Conservation (phyloP, 2,329 filamentous ascomycete genomes). For the Aureobasidium sp. region DNA sequence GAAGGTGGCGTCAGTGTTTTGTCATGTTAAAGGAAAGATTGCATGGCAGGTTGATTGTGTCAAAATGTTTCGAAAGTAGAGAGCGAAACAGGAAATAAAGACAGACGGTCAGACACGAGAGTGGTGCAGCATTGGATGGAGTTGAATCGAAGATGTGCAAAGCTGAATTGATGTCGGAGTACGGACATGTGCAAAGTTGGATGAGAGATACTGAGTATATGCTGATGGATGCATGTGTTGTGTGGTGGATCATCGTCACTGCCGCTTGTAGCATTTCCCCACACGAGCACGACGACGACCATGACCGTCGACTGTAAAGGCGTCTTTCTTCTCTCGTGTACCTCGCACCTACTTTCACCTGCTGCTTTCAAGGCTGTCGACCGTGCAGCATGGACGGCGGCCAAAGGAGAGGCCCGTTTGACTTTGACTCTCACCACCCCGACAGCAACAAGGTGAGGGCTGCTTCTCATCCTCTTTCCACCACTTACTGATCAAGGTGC, state of each 20-base stretch:
- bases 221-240: neutral
- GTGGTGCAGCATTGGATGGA: neutral
- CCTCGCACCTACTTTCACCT: no score
- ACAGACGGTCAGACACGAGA: neutral
- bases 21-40: slow-evolving; percentile 31
- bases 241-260: no score
- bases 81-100: neutral
- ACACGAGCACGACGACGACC: no score
- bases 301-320: no score
- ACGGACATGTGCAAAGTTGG: no score
- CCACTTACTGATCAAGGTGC: neutral
- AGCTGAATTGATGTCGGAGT: no score
- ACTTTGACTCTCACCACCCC: neutral
- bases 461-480: neutral
- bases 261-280: no score
- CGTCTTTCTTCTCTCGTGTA: neutral
- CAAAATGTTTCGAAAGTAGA: neutral
- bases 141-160: no score
- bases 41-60: neutral
- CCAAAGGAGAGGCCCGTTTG: slow-evolving; percentile 6
- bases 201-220: no score
- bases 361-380: no score
- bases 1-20: slow-evolving; percentile 72
- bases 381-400: slow-evolving; percentile 12
- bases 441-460: slow-evolving; percentile 5